Percentiles rank a stretch among this genome's conserved stretches.
These are phyloP conservation scores for Primulina huaijiensis DNA, from an alignment of 257 asterid genomes.

Conservation along the genomic window DNA sequence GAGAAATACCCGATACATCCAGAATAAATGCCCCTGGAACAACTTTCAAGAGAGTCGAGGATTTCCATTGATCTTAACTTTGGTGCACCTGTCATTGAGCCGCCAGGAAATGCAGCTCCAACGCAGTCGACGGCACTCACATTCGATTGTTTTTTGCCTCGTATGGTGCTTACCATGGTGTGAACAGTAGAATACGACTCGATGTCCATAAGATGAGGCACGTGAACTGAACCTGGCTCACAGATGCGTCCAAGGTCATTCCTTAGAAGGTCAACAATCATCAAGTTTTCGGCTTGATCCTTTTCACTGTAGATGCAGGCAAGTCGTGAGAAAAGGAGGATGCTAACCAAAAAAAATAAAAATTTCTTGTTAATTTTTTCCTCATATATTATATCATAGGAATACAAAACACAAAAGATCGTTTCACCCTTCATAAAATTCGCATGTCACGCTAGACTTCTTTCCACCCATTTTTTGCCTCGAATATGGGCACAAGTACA, in stretches of 20 bases:
- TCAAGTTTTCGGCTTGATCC: conserved; percentile 96
- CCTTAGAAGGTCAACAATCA: conserved; percentile 95
- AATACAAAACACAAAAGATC: background rate
- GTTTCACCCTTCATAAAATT: background rate
- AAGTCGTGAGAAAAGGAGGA: background rate
- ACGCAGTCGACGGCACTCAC: conserved; percentile 71
- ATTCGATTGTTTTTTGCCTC: conserved; percentile 58
- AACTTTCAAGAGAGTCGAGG: conserved; percentile 74
- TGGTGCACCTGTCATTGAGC: conserved; percentile 99
- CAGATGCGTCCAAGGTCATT: conserved; percentile 98
- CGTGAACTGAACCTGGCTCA: conserved; percentile 90
- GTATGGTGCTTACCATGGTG: conserved; percentile 94
- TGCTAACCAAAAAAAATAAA: background rate
- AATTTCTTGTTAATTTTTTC: background rate
- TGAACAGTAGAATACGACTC: conserved; percentile 95
- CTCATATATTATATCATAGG: background rate
- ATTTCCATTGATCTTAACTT: conserved; percentile 93
- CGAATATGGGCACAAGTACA: background rate
- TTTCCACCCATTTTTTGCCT: background rate
- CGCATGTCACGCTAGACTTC: no score
- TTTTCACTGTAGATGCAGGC: conserved; percentile 59
- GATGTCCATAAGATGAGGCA: conserved; percentile 89
- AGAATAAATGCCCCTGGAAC: conserved; percentile 88
- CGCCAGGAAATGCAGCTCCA: conserved; percentile 93
- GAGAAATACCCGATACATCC: conserved; percentile 95